These are phyloP conservation scores for Phytopythium chamaehyphon DNA, from an alignment of 352 stramenopile genomes.

Conservation along the genomic window DNA sequence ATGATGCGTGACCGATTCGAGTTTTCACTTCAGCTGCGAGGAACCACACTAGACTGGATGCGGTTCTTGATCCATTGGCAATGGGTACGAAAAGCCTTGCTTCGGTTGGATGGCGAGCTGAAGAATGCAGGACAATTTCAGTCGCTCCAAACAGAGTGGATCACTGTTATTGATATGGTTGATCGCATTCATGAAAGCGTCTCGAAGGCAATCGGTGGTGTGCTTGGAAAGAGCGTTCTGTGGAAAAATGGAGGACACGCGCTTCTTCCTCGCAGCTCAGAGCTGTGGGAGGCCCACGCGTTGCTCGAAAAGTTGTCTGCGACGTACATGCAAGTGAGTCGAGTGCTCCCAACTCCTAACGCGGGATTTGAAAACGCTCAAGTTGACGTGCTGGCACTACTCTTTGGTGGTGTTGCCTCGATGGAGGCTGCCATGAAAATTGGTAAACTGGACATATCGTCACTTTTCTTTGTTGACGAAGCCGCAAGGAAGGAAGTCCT, in stretches of 20 bases:
- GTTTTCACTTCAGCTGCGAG: slow-evolving; percentile 72
- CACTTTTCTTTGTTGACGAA: slow-evolving; percentile 70
- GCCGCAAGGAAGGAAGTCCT: slow-evolving; percentile 62
- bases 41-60: slow-evolving; percentile 59
- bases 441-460: slow-evolving; percentile 65
- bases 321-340: slow-evolving; percentile 49
- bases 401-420: slow-evolving; percentile 64
- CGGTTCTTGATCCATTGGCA: slow-evolving; percentile 85
- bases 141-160: slow-evolving; percentile 29
- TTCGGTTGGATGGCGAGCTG: slow-evolving; percentile 23
- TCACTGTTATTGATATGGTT: slow-evolving; percentile 57
- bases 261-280: slow-evolving; percentile 50
- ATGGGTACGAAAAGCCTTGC: slow-evolving; percentile 63
- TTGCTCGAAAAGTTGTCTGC: slow-evolving; percentile 61
- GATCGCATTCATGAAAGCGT: slow-evolving; percentile 74
- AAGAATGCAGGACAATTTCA: slow-evolving; percentile 1
- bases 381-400: slow-evolving; percentile 67
- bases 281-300: slow-evolving; percentile 71
- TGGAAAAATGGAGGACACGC: slow-evolving; percentile 93
- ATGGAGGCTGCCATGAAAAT: slow-evolving; percentile 84
- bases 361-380: slow-evolving; percentile 15
- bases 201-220: slow-evolving; percentile 59
- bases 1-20: slow-evolving; percentile 63
- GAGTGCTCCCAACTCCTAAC: slow-evolving; percentile 7
- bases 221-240: slow-evolving; percentile 73